Evolutionary conservation across 2,329 filamentous ascomycete genomes (phyloP).

Genomic region (Alternaria sp.): DNA sequence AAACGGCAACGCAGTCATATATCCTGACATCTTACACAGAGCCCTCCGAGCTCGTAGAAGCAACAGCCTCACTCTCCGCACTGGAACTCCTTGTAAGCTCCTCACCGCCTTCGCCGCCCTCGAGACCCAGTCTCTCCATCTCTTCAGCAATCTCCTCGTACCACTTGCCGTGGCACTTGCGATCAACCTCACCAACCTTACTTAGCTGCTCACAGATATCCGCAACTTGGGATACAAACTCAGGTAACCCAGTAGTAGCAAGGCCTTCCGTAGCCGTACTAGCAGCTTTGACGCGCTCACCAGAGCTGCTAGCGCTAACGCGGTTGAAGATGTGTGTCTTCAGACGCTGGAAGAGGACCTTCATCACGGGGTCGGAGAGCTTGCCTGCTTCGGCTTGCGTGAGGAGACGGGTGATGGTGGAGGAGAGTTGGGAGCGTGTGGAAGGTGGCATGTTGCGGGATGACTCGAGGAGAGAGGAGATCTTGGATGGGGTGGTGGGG

Average conservation of each 20-base stretch:
- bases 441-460: slow-evolving; percentile 57
- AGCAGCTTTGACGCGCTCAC: slow-evolving; percentile 72
- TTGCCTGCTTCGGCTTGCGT: slow-evolving; percentile 57
- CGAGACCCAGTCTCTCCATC: slow-evolving; percentile 50
- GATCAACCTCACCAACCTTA: slow-evolving; percentile 70
- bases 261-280: slow-evolving; percentile 73
- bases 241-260: slow-evolving; percentile 71
- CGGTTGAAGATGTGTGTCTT: slow-evolving; percentile 70
- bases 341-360: slow-evolving; percentile 71
- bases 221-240: slow-evolving; percentile 73
- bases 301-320: slow-evolving; percentile 69
- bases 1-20: background rate
- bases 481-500: slow-evolving; percentile 54
- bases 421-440: slow-evolving; percentile 52
- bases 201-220: slow-evolving; percentile 73
- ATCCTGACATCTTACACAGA: background rate
- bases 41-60: background rate
- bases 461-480: slow-evolving; percentile 57
- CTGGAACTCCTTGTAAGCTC: slow-evolving; percentile 35
- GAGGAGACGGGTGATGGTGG: slow-evolving; percentile 57
- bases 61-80: slow-evolving; percentile 26
- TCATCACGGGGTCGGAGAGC: slow-evolving; percentile 68
- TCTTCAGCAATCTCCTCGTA: slow-evolving; percentile 71
- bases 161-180: slow-evolving; percentile 71
- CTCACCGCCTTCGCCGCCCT: slow-evolving; percentile 40